phyloP scores from a whole-genome alignment of 805 yeast genomes.

The Candida silvicultrix region DNA sequence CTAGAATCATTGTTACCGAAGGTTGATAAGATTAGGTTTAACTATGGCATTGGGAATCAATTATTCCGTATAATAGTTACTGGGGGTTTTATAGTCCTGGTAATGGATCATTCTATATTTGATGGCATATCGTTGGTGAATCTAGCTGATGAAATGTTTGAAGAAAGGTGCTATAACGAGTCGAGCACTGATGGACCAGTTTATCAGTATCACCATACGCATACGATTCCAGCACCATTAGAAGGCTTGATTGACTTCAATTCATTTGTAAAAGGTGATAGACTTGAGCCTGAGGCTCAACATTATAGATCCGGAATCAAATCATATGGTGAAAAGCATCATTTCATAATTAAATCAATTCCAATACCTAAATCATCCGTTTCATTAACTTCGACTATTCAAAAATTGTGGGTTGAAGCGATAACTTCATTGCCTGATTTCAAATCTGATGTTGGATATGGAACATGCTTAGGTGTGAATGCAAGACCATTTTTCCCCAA shows the following conservation, averaged over 20 bases:
- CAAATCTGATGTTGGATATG: no score
- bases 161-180: not conserved
- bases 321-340: not conserved
- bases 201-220: not conserved
- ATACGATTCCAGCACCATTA: not conserved
- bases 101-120: not conserved
- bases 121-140: not conserved
- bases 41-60: not conserved
- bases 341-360: not conserved
- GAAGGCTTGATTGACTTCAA: not conserved
- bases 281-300: not conserved
- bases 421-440: no score
- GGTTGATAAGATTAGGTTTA: not conserved
- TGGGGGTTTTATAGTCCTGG: not conserved
- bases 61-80: not conserved
- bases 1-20: not conserved
- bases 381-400: not conserved
- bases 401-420: not conserved
- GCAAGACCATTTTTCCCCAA: not conserved
- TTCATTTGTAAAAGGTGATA: not conserved
- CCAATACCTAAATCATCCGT: not conserved
- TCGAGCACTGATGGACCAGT: not conserved
- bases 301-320: not conserved
- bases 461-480: not conserved
- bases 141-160: not conserved